Evolutionary conservation across 495 filamentous ascomycete species (phyloP), one percentile per base, ranked within the genome.

Genomic region (Podospora bellae-mahoneyi): DNA sequence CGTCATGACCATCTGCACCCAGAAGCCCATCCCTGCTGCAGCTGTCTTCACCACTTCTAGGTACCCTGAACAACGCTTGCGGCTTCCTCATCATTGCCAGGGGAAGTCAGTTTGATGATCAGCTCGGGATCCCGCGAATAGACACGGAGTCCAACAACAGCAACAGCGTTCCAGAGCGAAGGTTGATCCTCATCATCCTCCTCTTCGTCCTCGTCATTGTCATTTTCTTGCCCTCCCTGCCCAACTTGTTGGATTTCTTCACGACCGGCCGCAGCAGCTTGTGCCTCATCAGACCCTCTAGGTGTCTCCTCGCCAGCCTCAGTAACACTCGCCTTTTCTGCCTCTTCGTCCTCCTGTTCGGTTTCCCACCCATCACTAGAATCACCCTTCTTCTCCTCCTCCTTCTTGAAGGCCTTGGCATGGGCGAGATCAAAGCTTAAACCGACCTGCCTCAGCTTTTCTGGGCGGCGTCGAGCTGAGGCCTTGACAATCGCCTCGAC

Each of bases 401-500:
- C 18, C 5, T 89, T 81, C 5, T 89, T 81, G 23, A 89, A 84
- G 18, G 89, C 90, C 76, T 93, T 94, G 53, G 87, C 88, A 73
- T 96, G 91, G 4, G 93, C 92, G 10, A 94, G 78, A 73, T 97
- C 94, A 66, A 96, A 96, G 6, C 89, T 88, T 28, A 90, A 84
- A 3, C 92, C 93, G 23, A 94, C 88, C 66, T 90, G 88, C 1
- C 93, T 85, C 3, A 97, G 83, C 77, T 97, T 97, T 62, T 93
- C 91, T 28, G 92, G 88, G 27, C 86, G 83, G 1, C 75, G 75
- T 54, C 84, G 81, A 23, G 89, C 90, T 63, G 88, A 84, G 3
- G 82, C 79, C 30, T 85, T 84, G 6, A 96, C 87, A 5, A 89
- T 87, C 0, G 91, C 85, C 69, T 94, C 90, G 13, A 90, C 85